These are phyloP conservation scores for Nematocida ausubeli DNA, from an alignment of 371 early-diverging fungal genomes.

Conservation along the genomic window DNA sequence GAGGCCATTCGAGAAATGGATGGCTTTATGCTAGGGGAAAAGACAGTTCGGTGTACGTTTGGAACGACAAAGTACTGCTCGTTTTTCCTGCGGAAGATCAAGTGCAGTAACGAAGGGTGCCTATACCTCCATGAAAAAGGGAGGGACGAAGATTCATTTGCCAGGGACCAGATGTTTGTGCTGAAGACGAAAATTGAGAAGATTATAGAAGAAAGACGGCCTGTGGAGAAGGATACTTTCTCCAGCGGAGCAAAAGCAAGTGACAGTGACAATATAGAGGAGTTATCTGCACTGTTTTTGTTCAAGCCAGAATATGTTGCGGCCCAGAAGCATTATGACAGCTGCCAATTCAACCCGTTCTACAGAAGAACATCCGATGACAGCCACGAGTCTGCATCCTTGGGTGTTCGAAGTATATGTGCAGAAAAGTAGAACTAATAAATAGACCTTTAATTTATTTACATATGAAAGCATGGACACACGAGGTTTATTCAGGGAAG, in stretches of 20 bases:
- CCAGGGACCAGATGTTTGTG: constrained; percentile 66
- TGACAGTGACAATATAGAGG: constrained; percentile 40
- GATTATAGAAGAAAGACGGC: constrained; percentile 57
- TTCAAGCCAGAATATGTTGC: constrained; percentile 37
- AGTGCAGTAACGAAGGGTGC: constrained; percentile 68
- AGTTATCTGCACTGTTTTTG: constrained; percentile 29
- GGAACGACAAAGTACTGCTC: constrained; percentile 69
- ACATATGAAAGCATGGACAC: constrained; percentile 45
- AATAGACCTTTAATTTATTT: constrained; percentile 44
- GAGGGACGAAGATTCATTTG: constrained; percentile 61
- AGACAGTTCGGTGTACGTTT: constrained; percentile 67
- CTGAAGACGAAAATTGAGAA: constrained; percentile 67
- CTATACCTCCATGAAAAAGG: constrained; percentile 68
- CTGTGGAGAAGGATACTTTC: constrained; percentile 40
- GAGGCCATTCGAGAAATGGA: constrained; percentile 67
- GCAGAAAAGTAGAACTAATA: constrained; percentile 48
- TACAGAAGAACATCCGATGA: constrained; percentile 38
- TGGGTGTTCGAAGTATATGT: constrained; percentile 27
- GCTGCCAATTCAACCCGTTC: constrained; percentile 56
- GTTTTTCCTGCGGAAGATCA: constrained; percentile 67
- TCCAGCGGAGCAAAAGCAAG: not conserved
- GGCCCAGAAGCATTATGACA: constrained; percentile 43
- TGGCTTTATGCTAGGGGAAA: constrained; percentile 65
- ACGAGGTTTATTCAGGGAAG: constrained; percentile 53
- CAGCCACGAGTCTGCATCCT: not conserved